Base-by-base conservation (phyloP, 495 filamentous ascomycete species). In the Delitschia confertaspora region DNA sequence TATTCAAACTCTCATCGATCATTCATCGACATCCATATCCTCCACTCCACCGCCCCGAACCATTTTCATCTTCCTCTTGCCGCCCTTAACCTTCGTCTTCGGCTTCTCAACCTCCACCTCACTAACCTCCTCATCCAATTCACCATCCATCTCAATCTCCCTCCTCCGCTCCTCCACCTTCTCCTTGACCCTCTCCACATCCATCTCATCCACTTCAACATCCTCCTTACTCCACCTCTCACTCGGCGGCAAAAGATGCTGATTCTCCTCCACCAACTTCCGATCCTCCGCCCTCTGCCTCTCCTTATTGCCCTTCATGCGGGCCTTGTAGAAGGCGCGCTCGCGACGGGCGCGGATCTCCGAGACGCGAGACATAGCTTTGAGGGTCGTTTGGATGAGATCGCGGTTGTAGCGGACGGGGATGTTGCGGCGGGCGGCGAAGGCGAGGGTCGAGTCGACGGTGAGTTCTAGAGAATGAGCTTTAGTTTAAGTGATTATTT, bases 361-460 rank as follows among this genome's bases (percentile, higher is more conserved):
- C 59, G 74, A 69, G 51, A 98, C 80, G 42, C 91, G 78, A 66
- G 85, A 71, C 85, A 98, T 98, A 41, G 89, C 88, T 50, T 78
- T 78, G 63, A 96, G 73, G 10, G 91, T 96, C 54, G 79, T 83
- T 41, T 77, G 75, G 20, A 93, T 80, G 37, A 91, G 74, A 45
- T 93, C 83, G 62, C 91, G 80, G 73, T 93, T 80, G 80, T 98
- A 98, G 57, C 87, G 85, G 43, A 91, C 76, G 55, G 91, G 91
- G 38, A 94, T 76, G 72, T 96, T 95, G 68, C 93, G 83, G 54
- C 87, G 85, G 42, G 81, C 79, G 41, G 87, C 79, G 73, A 99
- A 94, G 58, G 83, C 78, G 38, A 99, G 81, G 4, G 89, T 93
- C 46, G 74, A 79, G 74, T 99, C 91, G 65, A 96, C 88, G 51